Conservation (phyloP, 345 rosid genomes). For the Bretschneidera sinensis region DNA sequence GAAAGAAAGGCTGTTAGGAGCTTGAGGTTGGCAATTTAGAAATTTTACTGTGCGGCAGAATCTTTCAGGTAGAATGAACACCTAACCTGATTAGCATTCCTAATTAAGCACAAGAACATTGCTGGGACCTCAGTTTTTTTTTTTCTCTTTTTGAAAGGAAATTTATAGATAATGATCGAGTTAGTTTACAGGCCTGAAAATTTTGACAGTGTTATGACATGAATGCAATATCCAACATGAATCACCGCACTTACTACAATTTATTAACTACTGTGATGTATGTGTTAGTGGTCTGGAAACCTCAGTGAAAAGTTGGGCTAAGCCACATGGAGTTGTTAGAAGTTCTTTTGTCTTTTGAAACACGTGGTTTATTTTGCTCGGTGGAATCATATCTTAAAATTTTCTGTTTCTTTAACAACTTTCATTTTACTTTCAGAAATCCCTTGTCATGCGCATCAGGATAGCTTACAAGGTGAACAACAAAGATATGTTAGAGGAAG, state of each 20-base stretch:
- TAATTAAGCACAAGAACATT: too few relatives aligned
- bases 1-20: background rate
- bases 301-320: background rate
- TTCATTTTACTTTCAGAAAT: constrained; percentile 58
- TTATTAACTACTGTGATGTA: too few relatives aligned
- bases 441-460: constrained; percentile 88
- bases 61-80: background rate
- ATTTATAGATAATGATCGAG: too few relatives aligned
- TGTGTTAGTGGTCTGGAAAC: background rate
- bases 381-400: background rate
- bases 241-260: too few relatives aligned
- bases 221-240: background rate
- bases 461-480: constrained; percentile 75
- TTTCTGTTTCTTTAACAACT: constrained; percentile 1
- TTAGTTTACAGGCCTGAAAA: too few relatives aligned
- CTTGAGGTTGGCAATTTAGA: background rate
- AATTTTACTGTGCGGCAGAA: background rate
- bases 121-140: too few relatives aligned
- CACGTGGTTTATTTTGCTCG: background rate
- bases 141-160: too few relatives aligned
- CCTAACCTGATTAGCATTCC: background rate
- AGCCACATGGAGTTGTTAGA: background rate
- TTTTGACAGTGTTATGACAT: too few relatives aligned
- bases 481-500: constrained; percentile 86
- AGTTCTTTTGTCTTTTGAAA: too few relatives aligned